phyloP scores from a whole-genome alignment of 352 stramenopile genomes.

The Pythium coloratum region DNA sequence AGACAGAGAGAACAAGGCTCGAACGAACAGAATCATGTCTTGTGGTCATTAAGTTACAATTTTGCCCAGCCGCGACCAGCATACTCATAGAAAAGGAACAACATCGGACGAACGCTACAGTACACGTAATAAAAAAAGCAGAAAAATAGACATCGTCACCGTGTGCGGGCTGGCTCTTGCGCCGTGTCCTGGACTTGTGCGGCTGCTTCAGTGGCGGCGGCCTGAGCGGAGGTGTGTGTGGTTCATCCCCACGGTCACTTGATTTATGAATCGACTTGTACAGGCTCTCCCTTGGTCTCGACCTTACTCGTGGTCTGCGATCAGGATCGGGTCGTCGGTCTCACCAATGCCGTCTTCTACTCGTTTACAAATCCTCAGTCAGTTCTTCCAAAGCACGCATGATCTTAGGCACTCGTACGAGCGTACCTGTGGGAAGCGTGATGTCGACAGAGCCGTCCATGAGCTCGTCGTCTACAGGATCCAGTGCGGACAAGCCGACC shows the following conservation, averaged over 20 bases:
- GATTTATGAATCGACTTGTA: slow-evolving; percentile 23
- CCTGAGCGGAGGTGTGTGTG: slow-evolving; percentile 13
- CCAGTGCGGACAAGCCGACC: slow-evolving; percentile 24
- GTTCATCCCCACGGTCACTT: slow-evolving; percentile 31
- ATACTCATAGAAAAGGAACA: slow-evolving; percentile 24
- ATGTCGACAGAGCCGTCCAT: slow-evolving; percentile 26
- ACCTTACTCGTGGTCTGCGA: slow-evolving; percentile 14
- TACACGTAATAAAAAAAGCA: slow-evolving; percentile 20
- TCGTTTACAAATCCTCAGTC: not conserved
- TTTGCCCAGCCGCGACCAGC: slow-evolving; percentile 18
- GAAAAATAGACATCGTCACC: slow-evolving; percentile 23
- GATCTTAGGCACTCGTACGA: not conserved
- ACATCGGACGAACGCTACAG: slow-evolving; percentile 16
- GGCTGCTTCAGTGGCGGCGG: slow-evolving; percentile 1
- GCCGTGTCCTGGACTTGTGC: not conserved
- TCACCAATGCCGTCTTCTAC: slow-evolving; percentile 23
- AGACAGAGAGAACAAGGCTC: not conserved
- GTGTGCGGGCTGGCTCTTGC: slow-evolving; percentile 4
- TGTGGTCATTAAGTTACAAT: slow-evolving; percentile 31
- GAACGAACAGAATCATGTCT: slow-evolving; percentile 1
- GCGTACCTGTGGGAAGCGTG: slow-evolving; percentile 18
- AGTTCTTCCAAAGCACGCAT: not conserved
- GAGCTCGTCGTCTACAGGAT: slow-evolving; percentile 30
- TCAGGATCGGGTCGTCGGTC: slow-evolving; percentile 19
- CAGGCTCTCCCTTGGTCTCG: not conserved